Percentiles rank a stretch among this genome's conserved stretches.
phyloP scores from a whole-genome alignment of 352 stramenopile genomes.

The Thraustochytrium striatum region DNA sequence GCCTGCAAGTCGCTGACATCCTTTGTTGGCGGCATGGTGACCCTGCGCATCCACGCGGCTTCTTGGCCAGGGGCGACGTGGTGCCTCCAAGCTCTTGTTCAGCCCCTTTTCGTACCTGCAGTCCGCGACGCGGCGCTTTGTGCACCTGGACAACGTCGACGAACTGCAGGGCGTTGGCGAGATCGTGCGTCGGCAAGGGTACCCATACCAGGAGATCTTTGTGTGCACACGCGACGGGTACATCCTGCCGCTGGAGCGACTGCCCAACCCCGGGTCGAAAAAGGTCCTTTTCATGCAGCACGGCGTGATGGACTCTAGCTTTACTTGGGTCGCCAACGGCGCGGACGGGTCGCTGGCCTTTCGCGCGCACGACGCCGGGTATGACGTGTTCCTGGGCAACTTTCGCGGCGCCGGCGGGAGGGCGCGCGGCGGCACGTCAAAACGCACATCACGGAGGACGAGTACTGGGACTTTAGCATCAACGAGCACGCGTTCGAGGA shows the following conservation, averaged over 20 bases:
- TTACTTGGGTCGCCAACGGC: constrained; percentile 51
- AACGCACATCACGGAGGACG: constrained; percentile 37
- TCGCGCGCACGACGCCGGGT: constrained; percentile 49
- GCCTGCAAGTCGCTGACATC: not conserved
- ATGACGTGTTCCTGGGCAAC: constrained; percentile 54
- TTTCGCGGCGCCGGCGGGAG: constrained; percentile 50
- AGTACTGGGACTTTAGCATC: constrained; percentile 54
- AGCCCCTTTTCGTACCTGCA: constrained; percentile 38
- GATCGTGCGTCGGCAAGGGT: constrained; percentile 37
- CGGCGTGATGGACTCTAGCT: constrained; percentile 53
- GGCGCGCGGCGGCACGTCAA: constrained; percentile 17
- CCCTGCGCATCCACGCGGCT: not conserved
- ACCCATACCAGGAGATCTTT: constrained; percentile 43
- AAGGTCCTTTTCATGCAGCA: constrained; percentile 53
- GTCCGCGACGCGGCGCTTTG: constrained; percentile 28
- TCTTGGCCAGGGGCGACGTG: not conserved
- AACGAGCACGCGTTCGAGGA: constrained; percentile 54
- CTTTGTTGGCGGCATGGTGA: not conserved
- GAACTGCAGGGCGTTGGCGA: constrained; percentile 41
- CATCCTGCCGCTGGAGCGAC: constrained; percentile 50
- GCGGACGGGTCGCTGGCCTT: constrained; percentile 47
- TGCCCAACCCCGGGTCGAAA: constrained; percentile 50
- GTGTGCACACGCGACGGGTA: constrained; percentile 52
- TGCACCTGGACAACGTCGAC: constrained; percentile 45
- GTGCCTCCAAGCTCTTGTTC: not conserved